Conservation (phyloP, 306 rosid genomes). For the Malus domestica region DNA sequence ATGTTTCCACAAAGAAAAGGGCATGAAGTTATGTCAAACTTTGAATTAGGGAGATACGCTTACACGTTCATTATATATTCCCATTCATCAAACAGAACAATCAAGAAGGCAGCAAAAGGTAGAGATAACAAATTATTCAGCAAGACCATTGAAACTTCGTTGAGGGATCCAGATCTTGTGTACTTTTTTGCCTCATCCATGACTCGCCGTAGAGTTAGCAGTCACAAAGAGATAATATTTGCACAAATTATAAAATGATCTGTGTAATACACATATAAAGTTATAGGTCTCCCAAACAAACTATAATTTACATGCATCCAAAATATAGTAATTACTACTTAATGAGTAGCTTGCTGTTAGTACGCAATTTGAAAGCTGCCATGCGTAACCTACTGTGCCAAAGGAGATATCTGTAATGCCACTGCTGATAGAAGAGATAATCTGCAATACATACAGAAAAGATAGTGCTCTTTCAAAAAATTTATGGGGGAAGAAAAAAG, state of each 20-base stretch:
- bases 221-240: constrained; percentile 14
- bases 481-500: neutral
- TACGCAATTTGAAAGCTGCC: constrained; percentile 75
- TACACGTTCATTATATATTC: constrained; percentile 62
- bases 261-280: neutral
- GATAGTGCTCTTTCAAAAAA: neutral
- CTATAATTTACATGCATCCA: neutral
- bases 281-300: constrained; percentile 6
- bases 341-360: constrained; percentile 84
- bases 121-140: constrained; percentile 73
- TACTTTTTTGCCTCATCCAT: constrained; percentile 81
- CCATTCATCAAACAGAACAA: constrained; percentile 64
- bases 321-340: constrained; percentile 14
- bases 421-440: constrained; percentile 74
- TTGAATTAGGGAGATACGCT: constrained; percentile 27
- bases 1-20: neutral
- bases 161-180: constrained; percentile 71
- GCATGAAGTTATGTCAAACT: neutral
- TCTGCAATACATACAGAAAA: constrained; percentile 34
- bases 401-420: constrained; percentile 82
- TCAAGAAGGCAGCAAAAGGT: constrained; percentile 66
- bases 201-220: constrained; percentile 73
- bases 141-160: constrained; percentile 93
- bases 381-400: constrained; percentile 60
- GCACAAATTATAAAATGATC: neutral